Conservation (phyloP, 352 stramenopile species). For the Globisporangium irregulare region DNA sequence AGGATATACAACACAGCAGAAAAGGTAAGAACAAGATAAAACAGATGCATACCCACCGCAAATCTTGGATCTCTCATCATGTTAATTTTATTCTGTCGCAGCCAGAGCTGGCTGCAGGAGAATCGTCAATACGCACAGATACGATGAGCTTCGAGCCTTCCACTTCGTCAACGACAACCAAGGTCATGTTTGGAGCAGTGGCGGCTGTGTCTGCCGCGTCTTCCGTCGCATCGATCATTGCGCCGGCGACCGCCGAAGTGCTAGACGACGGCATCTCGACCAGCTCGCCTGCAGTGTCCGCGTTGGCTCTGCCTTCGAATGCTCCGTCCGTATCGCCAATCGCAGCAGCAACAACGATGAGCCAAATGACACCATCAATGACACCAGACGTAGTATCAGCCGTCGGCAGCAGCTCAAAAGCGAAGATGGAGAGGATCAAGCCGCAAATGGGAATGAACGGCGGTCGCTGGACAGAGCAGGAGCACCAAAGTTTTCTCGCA, state of each 20-base stretch:
- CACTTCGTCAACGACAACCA: not conserved
- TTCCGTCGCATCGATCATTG: conserved; percentile 15
- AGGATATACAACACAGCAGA: not conserved
- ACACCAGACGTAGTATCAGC: conserved; percentile 7
- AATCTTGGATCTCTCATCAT: conserved; percentile 4
- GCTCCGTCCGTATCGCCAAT: conserved; percentile 15
- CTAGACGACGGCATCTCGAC: conserved; percentile 21
- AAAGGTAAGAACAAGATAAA: not conserved
- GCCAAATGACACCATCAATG: conserved; percentile 21
- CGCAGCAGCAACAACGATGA: conserved; percentile 23
- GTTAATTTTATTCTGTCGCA: not conserved
- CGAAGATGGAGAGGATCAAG: conserved; percentile 43
- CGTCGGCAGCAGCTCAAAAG: not conserved
- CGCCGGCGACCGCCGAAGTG: conserved; percentile 15
- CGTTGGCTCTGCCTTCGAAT: conserved; percentile 23
- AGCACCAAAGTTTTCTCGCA: conserved; percentile 95
- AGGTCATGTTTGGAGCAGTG: not conserved
- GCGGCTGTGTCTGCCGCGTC: not conserved
- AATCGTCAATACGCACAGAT: not conserved
- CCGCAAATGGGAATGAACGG: conserved; percentile 74
- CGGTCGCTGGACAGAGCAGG: conserved; percentile 93
- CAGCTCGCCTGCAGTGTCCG: conserved; percentile 28
- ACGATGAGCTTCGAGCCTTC: conserved; percentile 3
- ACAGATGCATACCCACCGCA: not conserved
- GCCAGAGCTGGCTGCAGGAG: not conserved